Conservation (phyloP, 768 basidiomycete species). For the Tylopilus plumbeoviolaceoides region DNA sequence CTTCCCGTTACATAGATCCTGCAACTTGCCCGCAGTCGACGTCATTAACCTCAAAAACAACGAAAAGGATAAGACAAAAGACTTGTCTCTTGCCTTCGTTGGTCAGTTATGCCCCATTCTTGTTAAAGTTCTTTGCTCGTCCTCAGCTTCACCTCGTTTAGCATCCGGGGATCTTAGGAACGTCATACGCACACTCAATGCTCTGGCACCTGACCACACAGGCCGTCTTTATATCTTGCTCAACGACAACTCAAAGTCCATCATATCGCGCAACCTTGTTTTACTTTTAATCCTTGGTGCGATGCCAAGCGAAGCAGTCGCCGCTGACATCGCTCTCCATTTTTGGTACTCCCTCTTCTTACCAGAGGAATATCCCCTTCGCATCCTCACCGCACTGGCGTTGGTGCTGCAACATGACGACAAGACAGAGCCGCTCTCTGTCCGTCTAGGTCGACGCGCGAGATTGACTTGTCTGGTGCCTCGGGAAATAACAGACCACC, state of each 20-base stretch:
- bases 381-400: conserved; percentile 17
- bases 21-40: conserved; percentile 28
- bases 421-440: conserved; percentile 11
- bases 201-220: conserved; percentile 35
- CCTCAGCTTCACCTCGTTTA: conserved; percentile 3
- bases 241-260: conserved; percentile 35
- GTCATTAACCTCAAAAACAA: conserved; percentile 26
- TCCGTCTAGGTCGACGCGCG: conserved; percentile 10
- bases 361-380: conserved; percentile 29
- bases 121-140: neutral
- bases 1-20: conserved; percentile 7
- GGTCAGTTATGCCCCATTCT: conserved; percentile 6
- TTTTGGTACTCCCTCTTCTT: conserved; percentile 45
- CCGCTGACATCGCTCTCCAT: conserved; percentile 43
- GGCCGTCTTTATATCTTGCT: conserved; percentile 38
- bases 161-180: conserved; percentile 48
- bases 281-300: conserved; percentile 38
- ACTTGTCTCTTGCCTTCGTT: conserved; percentile 22
- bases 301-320: conserved; percentile 27
- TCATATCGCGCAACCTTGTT: conserved; percentile 37
- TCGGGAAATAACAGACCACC: conserved; percentile 24
- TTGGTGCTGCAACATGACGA: conserved; percentile 13
- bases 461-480: conserved; percentile 23
- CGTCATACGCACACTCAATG: conserved; percentile 39
- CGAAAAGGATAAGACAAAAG: conserved; percentile 14